Evolutionary conservation across 139 green algal species (phyloP).

Genomic region (Chlorella sp.): DNA sequence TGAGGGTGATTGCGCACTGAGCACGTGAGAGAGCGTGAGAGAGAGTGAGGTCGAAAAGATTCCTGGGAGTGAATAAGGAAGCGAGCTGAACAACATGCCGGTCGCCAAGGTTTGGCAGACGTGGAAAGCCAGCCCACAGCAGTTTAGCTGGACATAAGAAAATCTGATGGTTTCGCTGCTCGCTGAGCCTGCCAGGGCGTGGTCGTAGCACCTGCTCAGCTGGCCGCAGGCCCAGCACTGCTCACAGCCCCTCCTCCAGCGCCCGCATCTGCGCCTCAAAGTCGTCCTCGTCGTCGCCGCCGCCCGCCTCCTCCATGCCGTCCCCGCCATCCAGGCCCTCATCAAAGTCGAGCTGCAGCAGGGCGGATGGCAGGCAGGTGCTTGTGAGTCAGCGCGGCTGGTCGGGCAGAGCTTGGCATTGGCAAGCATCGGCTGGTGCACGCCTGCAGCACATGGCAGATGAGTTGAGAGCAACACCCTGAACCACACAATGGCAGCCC

Average conservation of each 20-base stretch:
- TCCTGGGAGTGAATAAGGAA: too few relatives aligned
- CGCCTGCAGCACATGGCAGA: neutral
- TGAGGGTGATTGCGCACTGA: too few relatives aligned
- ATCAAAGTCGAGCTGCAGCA: conserved; percentile 18
- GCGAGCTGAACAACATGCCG: too few relatives aligned
- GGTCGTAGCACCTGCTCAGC: too few relatives aligned
- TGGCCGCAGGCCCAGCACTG: neutral
- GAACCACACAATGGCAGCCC: neutral
- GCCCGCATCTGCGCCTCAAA: conserved; percentile 52
- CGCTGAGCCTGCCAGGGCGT: too few relatives aligned
- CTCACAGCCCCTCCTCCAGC: conserved; percentile 37
- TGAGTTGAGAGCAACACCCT: neutral
- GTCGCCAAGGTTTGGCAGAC: too few relatives aligned
- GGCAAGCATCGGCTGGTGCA: neutral
- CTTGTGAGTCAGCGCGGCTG: neutral
- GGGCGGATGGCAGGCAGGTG: neutral
- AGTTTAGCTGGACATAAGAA: too few relatives aligned
- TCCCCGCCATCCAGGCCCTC: conserved; percentile 20
- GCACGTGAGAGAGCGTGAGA: too few relatives aligned
- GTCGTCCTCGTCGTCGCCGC: conserved; percentile 30
- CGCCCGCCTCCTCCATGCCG: neutral
- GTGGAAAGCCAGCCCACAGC: too few relatives aligned
- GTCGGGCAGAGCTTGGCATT: neutral
- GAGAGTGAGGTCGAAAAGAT: too few relatives aligned
- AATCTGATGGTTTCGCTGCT: too few relatives aligned